Evolutionary conservation across 208 protist genomes (phyloP).

Genomic region (Trypanosomatidae sp.): DNA sequence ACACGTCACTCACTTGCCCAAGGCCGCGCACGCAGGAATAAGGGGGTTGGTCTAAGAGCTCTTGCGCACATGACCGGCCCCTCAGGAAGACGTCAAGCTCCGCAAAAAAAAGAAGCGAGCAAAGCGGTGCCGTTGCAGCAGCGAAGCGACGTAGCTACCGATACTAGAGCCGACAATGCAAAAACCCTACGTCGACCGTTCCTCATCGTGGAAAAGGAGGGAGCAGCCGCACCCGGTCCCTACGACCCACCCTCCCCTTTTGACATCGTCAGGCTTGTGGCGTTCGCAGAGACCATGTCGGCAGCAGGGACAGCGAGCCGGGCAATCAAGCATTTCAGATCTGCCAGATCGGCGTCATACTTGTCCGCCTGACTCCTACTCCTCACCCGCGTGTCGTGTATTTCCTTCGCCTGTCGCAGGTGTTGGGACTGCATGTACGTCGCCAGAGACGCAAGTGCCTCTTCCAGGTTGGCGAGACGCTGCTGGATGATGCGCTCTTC

Average conservation of each 20-base stretch:
- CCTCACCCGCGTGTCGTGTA: conserved; percentile 27
- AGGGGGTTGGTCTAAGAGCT: background rate
- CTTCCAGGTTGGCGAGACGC: conserved; percentile 58
- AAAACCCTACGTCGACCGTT: background rate
- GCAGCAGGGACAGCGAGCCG: conserved; percentile 6
- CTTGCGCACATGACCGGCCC: background rate
- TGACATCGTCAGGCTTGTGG: background rate
- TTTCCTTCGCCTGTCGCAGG: conserved; percentile 21
- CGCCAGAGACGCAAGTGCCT: conserved; percentile 44
- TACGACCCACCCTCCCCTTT: background rate
- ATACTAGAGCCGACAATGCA: background rate
- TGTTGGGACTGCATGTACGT: conserved; percentile 39
- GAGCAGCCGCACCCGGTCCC: background rate
- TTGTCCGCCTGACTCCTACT: conserved; percentile 30
- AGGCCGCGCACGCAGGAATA: background rate
- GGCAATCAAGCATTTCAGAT: conserved; percentile 29
- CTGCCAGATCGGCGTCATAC: conserved; percentile 41
- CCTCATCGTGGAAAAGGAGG: background rate
- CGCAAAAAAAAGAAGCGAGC: background rate
- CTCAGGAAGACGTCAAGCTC: background rate
- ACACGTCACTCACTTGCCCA: background rate
- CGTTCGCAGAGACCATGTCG: background rate
- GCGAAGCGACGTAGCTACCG: background rate
- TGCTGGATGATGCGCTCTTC: conserved; percentile 23
- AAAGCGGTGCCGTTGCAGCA: background rate